Conservation (phyloP, 2,329 filamentous ascomycete species). For the Colletotrichum tamarilloi region DNA sequence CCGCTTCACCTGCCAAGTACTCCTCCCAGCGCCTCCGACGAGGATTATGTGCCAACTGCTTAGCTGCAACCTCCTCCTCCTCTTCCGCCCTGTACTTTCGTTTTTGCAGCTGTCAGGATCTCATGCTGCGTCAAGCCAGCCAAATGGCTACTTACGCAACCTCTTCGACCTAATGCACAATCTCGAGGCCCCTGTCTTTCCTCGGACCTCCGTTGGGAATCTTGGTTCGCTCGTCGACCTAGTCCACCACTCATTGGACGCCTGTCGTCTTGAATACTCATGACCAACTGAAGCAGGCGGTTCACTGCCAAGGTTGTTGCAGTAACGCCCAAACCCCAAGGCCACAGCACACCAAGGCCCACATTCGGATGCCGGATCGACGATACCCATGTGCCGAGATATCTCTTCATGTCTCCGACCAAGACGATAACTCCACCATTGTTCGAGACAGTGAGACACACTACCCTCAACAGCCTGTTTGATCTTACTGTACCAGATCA, state of each 20-base stretch:
- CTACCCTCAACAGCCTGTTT: neutral
- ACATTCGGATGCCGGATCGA: neutral
- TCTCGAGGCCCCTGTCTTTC: conserved; percentile 27
- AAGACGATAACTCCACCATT: neutral
- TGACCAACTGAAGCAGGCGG: conserved; percentile 10
- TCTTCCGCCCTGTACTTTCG: neutral
- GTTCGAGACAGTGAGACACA: neutral
- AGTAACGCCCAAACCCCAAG: neutral
- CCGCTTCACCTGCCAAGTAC: neutral
- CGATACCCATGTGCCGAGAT: neutral
- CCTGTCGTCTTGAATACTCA: conserved; percentile 8
- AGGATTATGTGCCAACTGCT: conserved; percentile 10
- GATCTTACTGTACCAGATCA: neutral
- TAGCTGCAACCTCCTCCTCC: neutral
- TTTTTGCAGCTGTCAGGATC: conserved; percentile 26
- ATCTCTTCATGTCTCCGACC: neutral
- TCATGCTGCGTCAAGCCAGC: conserved; percentile 19
- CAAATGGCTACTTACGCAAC: neutral
- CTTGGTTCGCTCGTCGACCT: neutral
- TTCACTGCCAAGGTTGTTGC: neutral
- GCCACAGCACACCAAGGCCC: neutral
- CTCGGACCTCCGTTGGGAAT: conserved; percentile 35
- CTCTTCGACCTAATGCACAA: conserved; percentile 19
- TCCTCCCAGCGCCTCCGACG: neutral
- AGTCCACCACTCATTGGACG: neutral